Base-by-base conservation (phyloP, 306 rosid genomes). In the Rosa persica region DNA sequence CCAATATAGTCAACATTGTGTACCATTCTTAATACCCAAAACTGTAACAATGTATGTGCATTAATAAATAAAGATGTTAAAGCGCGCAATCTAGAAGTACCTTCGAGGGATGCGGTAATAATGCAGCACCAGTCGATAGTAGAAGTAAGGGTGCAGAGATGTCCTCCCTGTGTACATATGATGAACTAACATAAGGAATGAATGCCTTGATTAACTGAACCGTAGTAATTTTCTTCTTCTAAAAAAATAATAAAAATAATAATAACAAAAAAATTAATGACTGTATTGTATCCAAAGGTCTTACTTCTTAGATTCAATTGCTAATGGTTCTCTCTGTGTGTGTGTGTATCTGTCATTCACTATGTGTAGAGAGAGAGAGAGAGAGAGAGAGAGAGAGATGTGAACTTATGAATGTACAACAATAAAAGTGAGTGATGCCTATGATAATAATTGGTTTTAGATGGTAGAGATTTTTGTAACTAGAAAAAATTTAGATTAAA, bases 91-190 rank as follows among this genome's bases (percentile, higher is more conserved):
- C 46, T 57, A 65, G 79, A 84, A 77, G 70, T 85, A 90, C 96
- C 97, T 84, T 88, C 20, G 92, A 82, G 80, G 96, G 91, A 89
- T 86, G 91, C 20, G 88, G 90, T 86, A 90, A 78, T 78, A 60
- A 84, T 55, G 90, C 92, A 85, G 87, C 96, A 57, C 89, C 87
- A 61, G 88, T 85, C 55, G 79, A 67, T 36, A 89, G 78, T 78
- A 76, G 73, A 67, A 88, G 80, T 73, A 81, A 81, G 0, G 79
- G 43, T 46, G 80, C 79, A 64, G 80, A 71, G 64, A 51, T 22
- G 55, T 78, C 60, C 71, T 68, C 85, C 86, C 97, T 92, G 88
- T 57, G 39, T 34, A 73, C 47, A 78, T 66, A 82, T 65, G 17
- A 85, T 51, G 74, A 84, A 61, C 69, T 52, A 64, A 76, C 6